A percentile compares a stretch with the other conserved stretches of the same genome.
These are phyloP conservation scores for Fistulinella prunicolor DNA, from an alignment of 768 basidiomycete genomes.

Conservation along the genomic window DNA sequence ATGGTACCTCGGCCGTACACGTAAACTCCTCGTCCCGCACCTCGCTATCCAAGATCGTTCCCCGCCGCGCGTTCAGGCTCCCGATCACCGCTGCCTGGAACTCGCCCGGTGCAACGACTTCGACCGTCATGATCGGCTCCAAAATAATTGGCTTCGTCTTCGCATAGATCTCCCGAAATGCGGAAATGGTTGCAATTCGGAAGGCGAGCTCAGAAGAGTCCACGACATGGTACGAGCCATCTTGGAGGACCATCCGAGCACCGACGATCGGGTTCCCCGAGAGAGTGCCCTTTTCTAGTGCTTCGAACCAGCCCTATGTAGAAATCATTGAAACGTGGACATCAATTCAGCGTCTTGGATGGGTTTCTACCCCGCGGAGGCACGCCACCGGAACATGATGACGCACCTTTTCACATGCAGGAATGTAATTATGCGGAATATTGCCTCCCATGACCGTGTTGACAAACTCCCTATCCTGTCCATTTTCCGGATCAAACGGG, in stretches of 20 bases:
- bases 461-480: constrained; percentile 82
- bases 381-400: not conserved
- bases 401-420: constrained; percentile 87
- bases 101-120: constrained; percentile 92
- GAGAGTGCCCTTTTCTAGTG: constrained; percentile 85
- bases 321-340: not conserved
- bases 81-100: constrained; percentile 97
- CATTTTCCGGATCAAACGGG: constrained; percentile 66
- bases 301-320: constrained; percentile 87
- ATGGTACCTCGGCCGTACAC: constrained; percentile 81
- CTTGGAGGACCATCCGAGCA: constrained; percentile 81
- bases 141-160: constrained; percentile 77
- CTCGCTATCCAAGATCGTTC: constrained; percentile 94
- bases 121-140: constrained; percentile 99
- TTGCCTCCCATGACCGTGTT: constrained; percentile 89
- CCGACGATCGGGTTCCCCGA: constrained; percentile 88
- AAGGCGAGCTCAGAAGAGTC: constrained; percentile 98
- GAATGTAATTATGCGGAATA: constrained; percentile 89
- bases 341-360: not conserved
- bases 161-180: constrained; percentile 87
- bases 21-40: constrained; percentile 97
- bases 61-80: constrained; percentile 86
- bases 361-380: not conserved
- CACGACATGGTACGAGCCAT: constrained; percentile 89
- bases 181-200: constrained; percentile 84